Evolutionary conservation across 208 protist species (phyloP), one percentile per base, ranked within the genome.

Genomic region (Leishmania gerbilli): DNA sequence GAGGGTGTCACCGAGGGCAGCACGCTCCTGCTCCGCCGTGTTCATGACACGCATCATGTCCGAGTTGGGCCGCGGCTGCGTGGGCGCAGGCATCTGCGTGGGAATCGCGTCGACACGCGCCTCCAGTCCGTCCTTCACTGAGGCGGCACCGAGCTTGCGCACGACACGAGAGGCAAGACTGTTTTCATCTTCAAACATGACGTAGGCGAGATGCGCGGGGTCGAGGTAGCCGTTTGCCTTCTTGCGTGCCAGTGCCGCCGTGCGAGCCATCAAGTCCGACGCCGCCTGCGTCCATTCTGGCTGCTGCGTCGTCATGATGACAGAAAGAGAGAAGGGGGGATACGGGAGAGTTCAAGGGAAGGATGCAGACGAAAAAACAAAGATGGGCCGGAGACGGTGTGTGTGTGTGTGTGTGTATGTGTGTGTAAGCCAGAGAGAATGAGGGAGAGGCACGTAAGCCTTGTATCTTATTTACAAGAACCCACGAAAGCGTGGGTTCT

Each of bases 31-130:
- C 87, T 97, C 92, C 21, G 92, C 92, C 24, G 86, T 95, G 83
- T 96, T 97, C 42, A 97, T 79, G 42, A 95, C 84, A 40, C 88
- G 81, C 75, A 87, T 85, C 91, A 96, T 92, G n/a, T 95, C 91
- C 8, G 76, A 27, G 80, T 93, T 95, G 19, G 92, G 92, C n/a
- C 84, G 80, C 31, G 89, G 94, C 79, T 93, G 84, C 58, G 87
- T 81, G 21, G 94, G 94, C 0, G 91, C 84, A 1, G 94, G 92
- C 0, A 75, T 81, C 81, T 97, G 94, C 67, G 77, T 88, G 0
- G 94, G 92, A 15, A 95, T 80, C 11, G 84, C 80, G 19, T 91
- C 83, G 8, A 93, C 81, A 42, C 79, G 65, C 3, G 81, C 88
- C 68, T 82, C 74, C 1, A 97, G 79, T n/a, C 79, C 83, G 58